Base-by-base conservation (phyloP, 2,329 filamentous ascomycete species). In the Zymoseptoria pseudotritici region DNA sequence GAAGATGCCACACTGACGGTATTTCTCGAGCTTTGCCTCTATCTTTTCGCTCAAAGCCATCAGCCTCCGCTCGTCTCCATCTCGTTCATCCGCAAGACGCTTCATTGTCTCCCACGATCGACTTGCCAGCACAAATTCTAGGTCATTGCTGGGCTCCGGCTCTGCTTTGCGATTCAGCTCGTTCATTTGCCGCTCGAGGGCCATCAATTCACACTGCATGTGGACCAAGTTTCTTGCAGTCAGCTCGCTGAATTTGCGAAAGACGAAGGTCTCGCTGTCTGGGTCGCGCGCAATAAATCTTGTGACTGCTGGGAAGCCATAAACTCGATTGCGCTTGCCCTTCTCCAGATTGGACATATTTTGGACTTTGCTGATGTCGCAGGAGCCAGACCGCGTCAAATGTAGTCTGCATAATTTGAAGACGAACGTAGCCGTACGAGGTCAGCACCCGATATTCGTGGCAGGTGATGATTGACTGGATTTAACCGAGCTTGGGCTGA, bases 251-350 rank as follows among this genome's bases (percentile, higher is more conserved):
- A 64, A 64, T 19, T 54, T 57, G 3, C 60, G 60, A 42, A 64
- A 64, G 29, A 64, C 52, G 51, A 22, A 59, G 5, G 62, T 62
- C 29, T 62, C 60, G 17, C 58, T 46, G 54, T 64, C 62, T 1
- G 55, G 55, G 22, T 63, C 62, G n/a, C 53, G 36, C 2, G 62
- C 59, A 26, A 63, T 53, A 20, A 60, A 59, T 6, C 31, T 19
- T 21, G 56, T 50, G 2, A 63, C 20, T 8, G 54, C 60, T 22
- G 57, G 60, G 13, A 56, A 57, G 17, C 60, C 60, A 17, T 42
- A 20, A 49, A 3, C 2, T 1, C 8, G 26, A 1, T 29, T 29
- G 26, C 26, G 6, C 8, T 29, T 4, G 26, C 26, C 26, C 4
- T 9, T 29, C 26, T 29, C 26, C 26, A 29, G 26, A 29, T 29